Evolutionary conservation across 2,329 filamentous ascomycete genomes (phyloP), one percentile per base, ranked within the genome.

Genomic region (Dactylonectria estremocensis): DNA sequence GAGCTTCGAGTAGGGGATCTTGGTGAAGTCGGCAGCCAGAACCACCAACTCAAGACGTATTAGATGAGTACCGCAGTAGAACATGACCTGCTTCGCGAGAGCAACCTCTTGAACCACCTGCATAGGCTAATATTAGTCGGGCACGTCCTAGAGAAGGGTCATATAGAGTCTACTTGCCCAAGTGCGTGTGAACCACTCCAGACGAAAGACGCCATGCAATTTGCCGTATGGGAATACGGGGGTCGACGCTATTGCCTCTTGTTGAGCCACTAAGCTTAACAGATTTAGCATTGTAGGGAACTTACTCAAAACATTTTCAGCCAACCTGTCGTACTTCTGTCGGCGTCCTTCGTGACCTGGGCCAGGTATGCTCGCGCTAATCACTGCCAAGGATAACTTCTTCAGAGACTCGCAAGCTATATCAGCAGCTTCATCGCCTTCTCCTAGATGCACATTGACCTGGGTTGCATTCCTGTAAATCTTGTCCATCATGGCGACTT

Each of bases 41-140:
- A 48, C 45, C 22, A 48, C 13, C 10, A 48, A 18, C 18, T 48
- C 45, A 13, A 48, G 22, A 22, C 45, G 45, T 48, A 48, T 48
- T 10, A 48, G 45, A 48, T 48, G 45, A 48, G 45, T 24, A 48
- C 45, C 45, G 6, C 45, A 48, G 45, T 48, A 48, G 45, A 48
- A 48, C 45, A 48, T 48, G 45, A 48, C 45, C 18, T 48, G 45
- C 22, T 48, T 40, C 5, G 45, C 45, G 45, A 48, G 45, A 18
- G 45, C 45, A 48, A 48, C 45, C 18, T 48, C 45, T 48, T 48
- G 45, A 18, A 48, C 45, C 45, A 48, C 45, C 45, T 48, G 20
- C 8, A 24, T 18, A 8, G 45, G 45, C 9, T 48, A 18, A 2
- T 24, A 18, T 48, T 48, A 48, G 45, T 48, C 45, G 45, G 5